Evolutionary conservation across 352 stramenopile genomes (phyloP).

Genomic region (Pythium chondricola): DNA sequence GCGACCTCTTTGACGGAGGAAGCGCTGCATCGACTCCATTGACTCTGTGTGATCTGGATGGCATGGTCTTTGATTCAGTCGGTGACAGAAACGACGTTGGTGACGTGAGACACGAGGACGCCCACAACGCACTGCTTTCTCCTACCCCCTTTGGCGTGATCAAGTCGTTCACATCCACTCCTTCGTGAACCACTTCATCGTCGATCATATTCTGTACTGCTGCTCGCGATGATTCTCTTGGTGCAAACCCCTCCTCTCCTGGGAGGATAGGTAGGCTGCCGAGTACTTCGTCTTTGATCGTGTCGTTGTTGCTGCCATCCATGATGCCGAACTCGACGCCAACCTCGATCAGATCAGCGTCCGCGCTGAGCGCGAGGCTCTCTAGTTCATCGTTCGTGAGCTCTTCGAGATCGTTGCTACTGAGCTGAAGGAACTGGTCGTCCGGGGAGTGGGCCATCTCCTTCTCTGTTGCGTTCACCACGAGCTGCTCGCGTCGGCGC

Average conservation of each 20-base stretch:
- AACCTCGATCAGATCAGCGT: constrained; percentile 14
- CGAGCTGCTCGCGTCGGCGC: constrained; percentile 6
- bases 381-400: constrained; percentile 20
- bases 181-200: not conserved
- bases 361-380: constrained; percentile 10
- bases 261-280: too few species aligned
- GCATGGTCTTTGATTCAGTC: constrained; percentile 7
- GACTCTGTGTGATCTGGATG: too few species aligned
- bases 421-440: constrained; percentile 22
- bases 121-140: not conserved
- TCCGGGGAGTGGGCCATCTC: constrained; percentile 1
- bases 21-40: too few species aligned
- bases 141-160: constrained; percentile 1
- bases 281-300: not conserved
- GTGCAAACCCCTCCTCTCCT: too few species aligned
- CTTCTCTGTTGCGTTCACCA: constrained; percentile 6
- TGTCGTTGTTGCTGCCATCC: not conserved
- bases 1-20: too few species aligned
- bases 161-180: constrained; percentile 2
- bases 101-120: not conserved
- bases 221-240: too few species aligned
- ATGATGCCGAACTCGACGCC: constrained; percentile 1
- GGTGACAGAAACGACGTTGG: constrained; percentile 10
- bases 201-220: not conserved
- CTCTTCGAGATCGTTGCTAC: constrained; percentile 13